Evolutionary conservation across 2,329 filamentous ascomycete genomes (phyloP), one percentile per base, ranked within the genome.

Genomic region (Phyllosticta citrichinensis): DNA sequence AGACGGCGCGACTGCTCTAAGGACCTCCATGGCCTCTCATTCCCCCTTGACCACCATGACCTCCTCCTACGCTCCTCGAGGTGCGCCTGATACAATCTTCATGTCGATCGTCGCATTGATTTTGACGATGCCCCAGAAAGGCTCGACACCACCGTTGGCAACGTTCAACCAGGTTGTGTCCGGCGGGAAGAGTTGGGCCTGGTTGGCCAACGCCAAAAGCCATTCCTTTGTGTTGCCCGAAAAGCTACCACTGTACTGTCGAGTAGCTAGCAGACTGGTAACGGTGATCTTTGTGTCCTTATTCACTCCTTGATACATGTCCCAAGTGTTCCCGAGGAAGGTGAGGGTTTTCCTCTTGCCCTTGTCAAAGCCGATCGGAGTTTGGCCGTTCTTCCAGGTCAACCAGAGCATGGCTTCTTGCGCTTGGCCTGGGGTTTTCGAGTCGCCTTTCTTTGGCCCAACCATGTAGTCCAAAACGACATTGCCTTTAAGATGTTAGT

Each of bases 351-450:
- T 70, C 20, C 72, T 68, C 35, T 69, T 63, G 1, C 70, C 70
- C 52, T 68, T 66, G 6, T 66, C 63, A 69, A 72, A 78, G 53
- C 76, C 76, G 61, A 78, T 78, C 14, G 76, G 76, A 4, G 77
- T 67, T 62, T 78, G 76, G 2, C 74, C 75, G 19, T 75, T 75
- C 9, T 53, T 56, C 59, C 74, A 77, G 25, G 74, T 70, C 2
- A 78, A 70, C 76, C 76, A 78, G 14, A 78, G 74, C 76, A 78
- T 78, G 24, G 76, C 68, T 62, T 78, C 75, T 61, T 76, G 75
- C 0, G 74, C 72, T 5, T 64, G 62, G 33, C 66, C 66, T 19
- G 72, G 75, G 3, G 76, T 77, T 14, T 47, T 47, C 1, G 71
- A 75, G 67, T 78, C 76, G 52, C 74, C 75, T 55, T 76, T 62